Evolutionary conservation across 345 rosid species (phyloP).

Genomic region (Hibiscus mutabilis): DNA sequence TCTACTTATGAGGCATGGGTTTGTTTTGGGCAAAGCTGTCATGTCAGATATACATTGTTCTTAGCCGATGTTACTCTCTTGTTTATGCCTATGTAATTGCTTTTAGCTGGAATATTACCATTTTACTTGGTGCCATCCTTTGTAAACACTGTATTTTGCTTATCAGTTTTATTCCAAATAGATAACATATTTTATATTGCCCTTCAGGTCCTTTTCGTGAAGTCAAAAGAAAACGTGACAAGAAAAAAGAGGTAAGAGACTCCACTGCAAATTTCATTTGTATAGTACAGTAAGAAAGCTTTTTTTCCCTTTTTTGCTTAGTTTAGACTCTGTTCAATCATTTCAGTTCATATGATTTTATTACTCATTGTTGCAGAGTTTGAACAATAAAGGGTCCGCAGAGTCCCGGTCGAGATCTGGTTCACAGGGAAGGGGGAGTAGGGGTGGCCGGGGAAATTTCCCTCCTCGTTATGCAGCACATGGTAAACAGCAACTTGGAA

Average conservation of each 20-base stretch:
- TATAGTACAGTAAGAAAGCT: too few relatives aligned
- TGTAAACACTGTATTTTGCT: background rate
- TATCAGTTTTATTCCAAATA: background rate
- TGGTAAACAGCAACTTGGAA: slow-evolving; percentile 35
- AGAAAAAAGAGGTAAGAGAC: slow-evolving; percentile 63
- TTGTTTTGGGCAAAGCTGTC: background rate
- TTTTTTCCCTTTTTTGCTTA: background rate
- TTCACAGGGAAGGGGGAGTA: slow-evolving; percentile 50
- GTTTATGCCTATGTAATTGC: background rate
- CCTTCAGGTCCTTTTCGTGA: slow-evolving; percentile 77
- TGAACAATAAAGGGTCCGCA: slow-evolving; percentile 53
- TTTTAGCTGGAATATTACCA: background rate
- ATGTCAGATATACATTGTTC: background rate
- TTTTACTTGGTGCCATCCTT: background rate
- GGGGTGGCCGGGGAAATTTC: slow-evolving; percentile 50
- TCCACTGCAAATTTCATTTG: background rate
- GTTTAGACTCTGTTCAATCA: slow-evolving; percentile 8
- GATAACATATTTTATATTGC: slow-evolving; percentile 19
- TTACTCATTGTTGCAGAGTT: slow-evolving; percentile 35
- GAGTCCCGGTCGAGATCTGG: slow-evolving; percentile 72
- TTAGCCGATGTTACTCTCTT: background rate
- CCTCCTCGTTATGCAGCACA: slow-evolving; percentile 42
- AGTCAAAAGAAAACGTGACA: slow-evolving; percentile 80
- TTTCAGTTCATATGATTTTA: slow-evolving; percentile 1
- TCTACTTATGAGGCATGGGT: background rate